A percentile compares a stretch with the other conserved stretches of the same genome.
These are phyloP conservation scores for Eimeria falciformis DNA, from an alignment of 169 alveolate genomes.

Conservation along the genomic window DNA sequence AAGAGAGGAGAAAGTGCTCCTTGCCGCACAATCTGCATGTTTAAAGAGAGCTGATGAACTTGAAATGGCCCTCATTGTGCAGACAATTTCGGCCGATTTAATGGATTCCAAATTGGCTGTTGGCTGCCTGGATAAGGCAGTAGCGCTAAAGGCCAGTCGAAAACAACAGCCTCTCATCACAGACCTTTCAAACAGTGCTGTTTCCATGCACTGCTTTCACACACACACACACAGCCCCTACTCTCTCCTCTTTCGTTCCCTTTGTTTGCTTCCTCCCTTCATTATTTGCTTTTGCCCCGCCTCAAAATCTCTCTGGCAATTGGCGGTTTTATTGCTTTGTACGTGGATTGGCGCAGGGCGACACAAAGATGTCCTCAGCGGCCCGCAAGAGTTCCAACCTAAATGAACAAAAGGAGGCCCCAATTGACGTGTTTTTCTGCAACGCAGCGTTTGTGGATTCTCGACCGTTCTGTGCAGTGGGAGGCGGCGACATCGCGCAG, in stretches of 20 bases:
- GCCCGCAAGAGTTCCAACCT: background rate
- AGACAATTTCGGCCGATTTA: constrained; percentile 67
- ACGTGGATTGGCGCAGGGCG: constrained; percentile 5
- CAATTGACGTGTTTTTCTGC: constrained; percentile 69
- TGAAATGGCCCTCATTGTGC: constrained; percentile 38
- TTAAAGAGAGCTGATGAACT: constrained; percentile 6
- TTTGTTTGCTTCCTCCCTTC: background rate
- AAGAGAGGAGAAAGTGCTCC: constrained; percentile 35
- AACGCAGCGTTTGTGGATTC: constrained; percentile 75
- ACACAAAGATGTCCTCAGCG: constrained; percentile 12
- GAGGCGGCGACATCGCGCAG: background rate
- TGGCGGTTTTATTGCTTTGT: background rate
- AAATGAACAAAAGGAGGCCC: constrained; percentile 30
- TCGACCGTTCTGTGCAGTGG: constrained; percentile 55
- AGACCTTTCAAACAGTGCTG: too few species aligned
- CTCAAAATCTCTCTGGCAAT: background rate
- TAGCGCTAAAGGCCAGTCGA: constrained; percentile 33
- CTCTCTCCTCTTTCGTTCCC: background rate
- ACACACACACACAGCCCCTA: too few species aligned
- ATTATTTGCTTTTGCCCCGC: background rate
- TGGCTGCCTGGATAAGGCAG: constrained; percentile 51
- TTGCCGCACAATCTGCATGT: constrained; percentile 48
- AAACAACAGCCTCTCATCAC: too few species aligned
- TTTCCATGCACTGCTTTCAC: too few species aligned
- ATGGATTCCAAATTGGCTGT: constrained; percentile 18